phyloP scores from a whole-genome alignment of 2,329 filamentous ascomycete species.

The Pseudogymnoascus sp. region DNA sequence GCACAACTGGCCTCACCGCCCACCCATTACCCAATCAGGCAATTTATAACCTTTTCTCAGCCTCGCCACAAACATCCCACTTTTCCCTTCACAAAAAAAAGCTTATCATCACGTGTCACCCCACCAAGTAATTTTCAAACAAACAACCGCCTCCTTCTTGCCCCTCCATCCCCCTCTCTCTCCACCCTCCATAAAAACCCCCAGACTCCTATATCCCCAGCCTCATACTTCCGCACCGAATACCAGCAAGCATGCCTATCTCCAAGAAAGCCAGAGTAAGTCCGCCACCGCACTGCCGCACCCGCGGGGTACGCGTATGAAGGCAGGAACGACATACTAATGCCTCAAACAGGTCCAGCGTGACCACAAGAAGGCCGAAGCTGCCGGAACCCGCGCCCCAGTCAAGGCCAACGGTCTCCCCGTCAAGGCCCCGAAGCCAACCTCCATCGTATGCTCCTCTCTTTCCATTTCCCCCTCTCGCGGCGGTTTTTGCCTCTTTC shows the following conservation, averaged over 20 bases:
- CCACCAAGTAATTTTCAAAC: neutral
- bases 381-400: slow-evolving; percentile 44
- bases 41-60: slow-evolving; percentile 7
- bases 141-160: neutral
- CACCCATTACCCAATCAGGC: slow-evolving; percentile 8
- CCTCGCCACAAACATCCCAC: neutral
- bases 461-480: neutral
- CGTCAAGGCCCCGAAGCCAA: slow-evolving; percentile 47
- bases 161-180: neutral
- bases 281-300: neutral
- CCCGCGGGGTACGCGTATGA: neutral
- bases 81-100: neutral
- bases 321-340: neutral
- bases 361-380: slow-evolving; percentile 50
- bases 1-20: neutral
- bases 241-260: slow-evolving; percentile 35
- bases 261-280: slow-evolving; percentile 40
- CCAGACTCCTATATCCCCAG: neutral
- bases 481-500: slow-evolving; percentile 5
- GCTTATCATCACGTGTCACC: slow-evolving; percentile 4
- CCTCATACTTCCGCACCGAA: neutral
- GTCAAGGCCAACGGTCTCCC: slow-evolving; percentile 50
- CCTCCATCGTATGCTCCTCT: slow-evolving; percentile 35
- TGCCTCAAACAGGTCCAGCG: slow-evolving; percentile 36
- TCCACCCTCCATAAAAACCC: neutral